These are phyloP conservation scores for Fusarium xylarioides DNA, from an alignment of 2,329 filamentous ascomycete genomes.

Conservation along the genomic window DNA sequence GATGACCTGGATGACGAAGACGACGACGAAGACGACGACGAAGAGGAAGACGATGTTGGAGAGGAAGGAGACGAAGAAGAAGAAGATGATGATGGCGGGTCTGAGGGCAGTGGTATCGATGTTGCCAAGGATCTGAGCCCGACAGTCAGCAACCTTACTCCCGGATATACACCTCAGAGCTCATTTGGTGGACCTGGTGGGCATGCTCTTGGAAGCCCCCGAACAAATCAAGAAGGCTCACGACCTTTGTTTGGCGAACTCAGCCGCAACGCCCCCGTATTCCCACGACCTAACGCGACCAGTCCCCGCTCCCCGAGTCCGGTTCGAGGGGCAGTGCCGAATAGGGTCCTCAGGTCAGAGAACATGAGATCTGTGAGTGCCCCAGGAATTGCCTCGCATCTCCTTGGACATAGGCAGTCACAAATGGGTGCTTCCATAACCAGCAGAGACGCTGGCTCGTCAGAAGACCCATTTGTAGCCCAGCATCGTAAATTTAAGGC, in stretches of 20 bases:
- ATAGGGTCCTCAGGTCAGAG: conserved; percentile 59
- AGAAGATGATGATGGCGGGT: conserved; percentile 60
- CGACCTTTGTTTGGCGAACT: conserved; percentile 65
- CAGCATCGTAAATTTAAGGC: conserved; percentile 63
- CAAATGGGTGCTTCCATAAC: conserved; percentile 52
- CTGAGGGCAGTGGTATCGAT: conserved; percentile 70
- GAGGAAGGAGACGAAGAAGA: conserved; percentile 58
- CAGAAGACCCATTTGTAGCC: conserved; percentile 58
- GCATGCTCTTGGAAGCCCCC: conserved; percentile 42
- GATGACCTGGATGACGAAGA: conserved; percentile 49
- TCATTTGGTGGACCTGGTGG: conserved; percentile 64
- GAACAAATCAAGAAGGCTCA: conserved; percentile 55
- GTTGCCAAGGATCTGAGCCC: conserved; percentile 71
- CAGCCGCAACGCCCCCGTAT: conserved; percentile 58
- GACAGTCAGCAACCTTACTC: conserved; percentile 54
- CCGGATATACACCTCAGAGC: conserved; percentile 65
- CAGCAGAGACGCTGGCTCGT: conserved; percentile 48
- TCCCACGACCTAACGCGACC: conserved; percentile 63
- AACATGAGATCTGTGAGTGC: conserved; percentile 67
- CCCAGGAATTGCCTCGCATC: conserved; percentile 65
- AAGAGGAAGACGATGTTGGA: conserved; percentile 53
- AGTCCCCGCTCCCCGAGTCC: conserved; percentile 79
- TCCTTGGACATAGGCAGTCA: conserved; percentile 55
- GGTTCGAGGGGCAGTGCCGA: conserved; percentile 66
- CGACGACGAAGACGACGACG: conserved; percentile 49